Evolutionary conservation across 768 basidiomycete genomes (phyloP).

Genomic region (Leucocoprinus leucothites): DNA sequence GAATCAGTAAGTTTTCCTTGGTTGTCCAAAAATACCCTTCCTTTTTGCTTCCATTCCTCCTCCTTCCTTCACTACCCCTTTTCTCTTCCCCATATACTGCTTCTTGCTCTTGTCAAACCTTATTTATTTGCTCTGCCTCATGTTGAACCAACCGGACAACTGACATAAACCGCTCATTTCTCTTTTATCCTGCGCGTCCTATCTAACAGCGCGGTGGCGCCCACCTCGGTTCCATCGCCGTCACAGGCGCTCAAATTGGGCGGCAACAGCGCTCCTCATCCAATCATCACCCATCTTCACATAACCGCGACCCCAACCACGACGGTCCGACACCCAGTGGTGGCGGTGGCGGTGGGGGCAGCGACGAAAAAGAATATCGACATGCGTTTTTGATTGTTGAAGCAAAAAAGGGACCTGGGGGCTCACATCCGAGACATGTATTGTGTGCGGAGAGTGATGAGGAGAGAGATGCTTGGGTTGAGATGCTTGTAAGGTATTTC

Average conservation of each 20-base stretch:
- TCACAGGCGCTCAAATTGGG: slow-evolving; percentile 95
- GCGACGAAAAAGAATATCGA: slow-evolving; percentile 91
- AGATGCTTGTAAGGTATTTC: slow-evolving; percentile 87
- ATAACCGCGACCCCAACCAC: neutral
- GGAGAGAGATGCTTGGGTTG: slow-evolving; percentile 94
- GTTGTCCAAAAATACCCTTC: too few species aligned
- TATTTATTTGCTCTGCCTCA: neutral
- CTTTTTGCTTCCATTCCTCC: too few species aligned
- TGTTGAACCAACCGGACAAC: too few species aligned
- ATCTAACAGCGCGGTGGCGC: slow-evolving; percentile 72
- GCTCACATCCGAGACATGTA: slow-evolving; percentile 79
- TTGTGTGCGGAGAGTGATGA: slow-evolving; percentile 94
- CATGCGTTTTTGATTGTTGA: slow-evolving; percentile 98
- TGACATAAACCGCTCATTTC: neutral
- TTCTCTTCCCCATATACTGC: slow-evolving; percentile 14
- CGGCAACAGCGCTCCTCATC: slow-evolving; percentile 68
- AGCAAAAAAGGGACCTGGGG: slow-evolving; percentile 68
- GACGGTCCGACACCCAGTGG: neutral
- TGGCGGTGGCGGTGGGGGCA: slow-evolving; percentile 30
- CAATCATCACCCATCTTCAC: neutral
- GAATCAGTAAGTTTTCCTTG: slow-evolving; percentile 93
- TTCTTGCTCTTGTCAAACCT: slow-evolving; percentile 23
- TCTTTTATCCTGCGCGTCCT: neutral
- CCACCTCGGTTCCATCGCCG: slow-evolving; percentile 85
- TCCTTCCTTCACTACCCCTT: neutral